Evolutionary conservation across 495 filamentous ascomycete species (phyloP).

Genomic region (Xylaria grammica): DNA sequence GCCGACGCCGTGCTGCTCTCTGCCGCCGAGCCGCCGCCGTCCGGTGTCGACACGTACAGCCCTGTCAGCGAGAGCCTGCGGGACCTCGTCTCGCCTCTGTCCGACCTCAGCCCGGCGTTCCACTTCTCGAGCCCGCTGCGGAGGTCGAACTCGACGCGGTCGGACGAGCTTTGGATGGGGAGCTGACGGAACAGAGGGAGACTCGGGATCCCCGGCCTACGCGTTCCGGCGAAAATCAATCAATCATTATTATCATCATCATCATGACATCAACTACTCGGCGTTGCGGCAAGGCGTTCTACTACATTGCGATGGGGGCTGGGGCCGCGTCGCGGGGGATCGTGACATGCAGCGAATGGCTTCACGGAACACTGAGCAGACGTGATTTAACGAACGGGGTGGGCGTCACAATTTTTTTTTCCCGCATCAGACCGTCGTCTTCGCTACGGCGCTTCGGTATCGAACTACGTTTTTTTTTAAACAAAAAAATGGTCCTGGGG

Average conservation of each 20-base stretch:
- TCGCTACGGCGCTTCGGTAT: not conserved
- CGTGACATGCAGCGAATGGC: not conserved
- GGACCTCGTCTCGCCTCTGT: conserved; percentile 20
- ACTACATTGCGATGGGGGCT: not conserved
- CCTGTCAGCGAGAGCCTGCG: conserved; percentile 1
- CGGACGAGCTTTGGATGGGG: conserved; percentile 22
- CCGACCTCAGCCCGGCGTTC: conserved; percentile 9
- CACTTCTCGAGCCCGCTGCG: not conserved
- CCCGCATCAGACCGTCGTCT: too few relatives aligned
- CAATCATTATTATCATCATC: too few relatives aligned
- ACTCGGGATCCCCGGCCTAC: not conserved
- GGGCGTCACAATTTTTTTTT: too few relatives aligned
- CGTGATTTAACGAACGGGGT: too few relatives aligned
- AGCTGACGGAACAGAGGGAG: not conserved
- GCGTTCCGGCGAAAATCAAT: not conserved
- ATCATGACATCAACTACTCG: not conserved
- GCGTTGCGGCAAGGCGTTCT: conserved; percentile 2
- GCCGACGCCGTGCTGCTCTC: conserved; percentile 31
- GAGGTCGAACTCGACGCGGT: not conserved
- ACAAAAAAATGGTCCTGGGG: not conserved
- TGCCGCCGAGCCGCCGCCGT: conserved; percentile 27
- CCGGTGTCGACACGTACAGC: conserved; percentile 13
- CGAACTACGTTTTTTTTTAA: not conserved
- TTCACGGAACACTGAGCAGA: too few relatives aligned
- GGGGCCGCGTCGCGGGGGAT: not conserved